phyloP scores from a whole-genome alignment of 140 eudicot species.

The Oenanthe javanica region DNA sequence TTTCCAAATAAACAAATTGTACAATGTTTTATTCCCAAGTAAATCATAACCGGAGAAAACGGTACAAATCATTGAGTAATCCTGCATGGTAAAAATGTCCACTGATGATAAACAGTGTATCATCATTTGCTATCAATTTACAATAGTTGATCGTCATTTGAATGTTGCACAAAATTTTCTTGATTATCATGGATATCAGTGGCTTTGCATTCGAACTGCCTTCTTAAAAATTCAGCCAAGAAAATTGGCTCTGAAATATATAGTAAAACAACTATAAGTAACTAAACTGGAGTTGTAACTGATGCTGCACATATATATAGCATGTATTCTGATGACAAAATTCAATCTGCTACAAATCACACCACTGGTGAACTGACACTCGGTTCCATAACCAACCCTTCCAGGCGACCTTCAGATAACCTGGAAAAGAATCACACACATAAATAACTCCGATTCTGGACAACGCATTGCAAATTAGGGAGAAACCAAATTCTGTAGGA shows the following conservation, averaged over 20 bases:
- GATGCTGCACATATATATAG: slow-evolving; percentile 13
- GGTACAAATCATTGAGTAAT: neutral
- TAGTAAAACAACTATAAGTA: neutral
- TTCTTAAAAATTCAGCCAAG: neutral
- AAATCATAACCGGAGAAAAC: too few relatives aligned
- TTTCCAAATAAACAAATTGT: too few relatives aligned
- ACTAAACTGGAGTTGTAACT: slow-evolving; percentile 13
- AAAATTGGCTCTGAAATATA: slow-evolving; percentile 19
- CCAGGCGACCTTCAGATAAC: slow-evolving; percentile 12
- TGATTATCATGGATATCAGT: neutral
- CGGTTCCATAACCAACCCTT: slow-evolving; percentile 21
- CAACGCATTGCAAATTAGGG: neutral
- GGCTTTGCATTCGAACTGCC: slow-evolving; percentile 26
- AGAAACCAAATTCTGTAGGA: neutral
- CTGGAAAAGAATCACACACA: neutral
- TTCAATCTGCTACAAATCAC: slow-evolving; percentile 26
- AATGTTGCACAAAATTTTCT: neutral
- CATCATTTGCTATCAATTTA: slow-evolving; percentile 1
- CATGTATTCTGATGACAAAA: slow-evolving; percentile 22
- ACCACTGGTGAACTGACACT: slow-evolving; percentile 20
- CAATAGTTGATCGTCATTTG: neutral
- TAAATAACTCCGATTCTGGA: neutral
- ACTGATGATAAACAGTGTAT: neutral
- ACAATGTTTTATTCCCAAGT: too few relatives aligned
- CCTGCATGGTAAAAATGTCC: neutral